These are phyloP conservation scores for Persicaria tinctoria DNA, from an alignment of 148 eudicot genomes.

Conservation along the genomic window DNA sequence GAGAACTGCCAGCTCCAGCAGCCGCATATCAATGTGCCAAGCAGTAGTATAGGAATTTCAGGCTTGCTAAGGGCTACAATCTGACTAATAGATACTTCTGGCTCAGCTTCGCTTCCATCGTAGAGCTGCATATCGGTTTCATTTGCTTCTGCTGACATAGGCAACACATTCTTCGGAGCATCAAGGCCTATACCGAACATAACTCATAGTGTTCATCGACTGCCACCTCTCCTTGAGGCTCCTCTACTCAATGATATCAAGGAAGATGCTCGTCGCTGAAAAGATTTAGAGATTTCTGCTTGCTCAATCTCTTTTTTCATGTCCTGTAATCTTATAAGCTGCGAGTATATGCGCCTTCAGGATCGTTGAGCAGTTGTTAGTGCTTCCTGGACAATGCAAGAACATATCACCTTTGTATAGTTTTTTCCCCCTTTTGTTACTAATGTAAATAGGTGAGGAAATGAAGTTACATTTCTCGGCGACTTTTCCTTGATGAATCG, in stretches of 20 bases:
- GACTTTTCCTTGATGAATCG: slow-evolving; percentile 61
- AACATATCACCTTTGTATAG: too few relatives aligned
- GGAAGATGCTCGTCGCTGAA: slow-evolving; percentile 19
- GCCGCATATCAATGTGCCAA: slow-evolving; percentile 13
- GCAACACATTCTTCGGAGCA: too few relatives aligned
- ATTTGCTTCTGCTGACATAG: too few relatives aligned
- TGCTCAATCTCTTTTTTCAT: slow-evolving; percentile 20
- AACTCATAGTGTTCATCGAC: neutral
- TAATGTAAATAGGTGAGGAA: neutral
- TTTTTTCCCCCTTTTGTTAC: too few relatives aligned
- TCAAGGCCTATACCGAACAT: too few relatives aligned
- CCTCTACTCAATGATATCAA: slow-evolving; percentile 37
- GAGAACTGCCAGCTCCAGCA: too few relatives aligned
- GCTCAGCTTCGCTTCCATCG: neutral
- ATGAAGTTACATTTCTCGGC: slow-evolving; percentile 56
- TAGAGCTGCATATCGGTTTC: too few relatives aligned
- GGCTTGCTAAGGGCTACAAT: slow-evolving; percentile 27
- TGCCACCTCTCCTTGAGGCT: slow-evolving; percentile 36
- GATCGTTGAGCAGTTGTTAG: slow-evolving; percentile 47
- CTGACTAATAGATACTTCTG: slow-evolving; percentile 18
- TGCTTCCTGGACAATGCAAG: slow-evolving; percentile 36
- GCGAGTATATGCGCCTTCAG: slow-evolving; percentile 70
- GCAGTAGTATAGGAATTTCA: slow-evolving; percentile 22
- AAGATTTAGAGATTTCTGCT: neutral
- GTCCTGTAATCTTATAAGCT: slow-evolving; percentile 59